phyloP scores from a whole-genome alignment of 805 yeast genomes.

The Metschnikowia cerradonensis region DNA sequence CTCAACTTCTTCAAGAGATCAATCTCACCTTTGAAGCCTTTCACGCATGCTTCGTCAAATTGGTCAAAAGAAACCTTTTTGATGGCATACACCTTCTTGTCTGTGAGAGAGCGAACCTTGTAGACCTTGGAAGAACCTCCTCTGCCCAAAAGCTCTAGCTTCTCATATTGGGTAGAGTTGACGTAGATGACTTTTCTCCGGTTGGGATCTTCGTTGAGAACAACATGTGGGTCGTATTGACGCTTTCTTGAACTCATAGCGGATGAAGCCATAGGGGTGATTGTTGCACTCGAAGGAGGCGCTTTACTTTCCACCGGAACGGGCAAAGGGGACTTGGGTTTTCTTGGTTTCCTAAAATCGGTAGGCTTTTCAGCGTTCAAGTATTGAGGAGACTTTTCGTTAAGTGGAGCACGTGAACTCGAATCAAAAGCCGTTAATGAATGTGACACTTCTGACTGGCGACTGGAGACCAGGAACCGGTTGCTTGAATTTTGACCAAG shows the following conservation, averaged over 20 bases:
- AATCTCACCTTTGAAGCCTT: slow-evolving; percentile 88
- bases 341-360: slow-evolving; percentile 33
- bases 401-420: slow-evolving; percentile 7
- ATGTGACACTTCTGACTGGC: neutral
- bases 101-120: slow-evolving; percentile 55
- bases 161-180: slow-evolving; percentile 64
- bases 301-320: neutral
- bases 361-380: slow-evolving; percentile 16
- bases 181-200: slow-evolving; percentile 30
- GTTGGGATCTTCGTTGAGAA: slow-evolving; percentile 16
- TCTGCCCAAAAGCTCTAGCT: slow-evolving; percentile 74
- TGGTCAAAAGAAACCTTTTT: slow-evolving; percentile 79
- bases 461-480: neutral
- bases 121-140: slow-evolving; percentile 94
- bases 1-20: slow-evolving; percentile 60
- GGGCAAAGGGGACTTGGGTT: slow-evolving; percentile 14
- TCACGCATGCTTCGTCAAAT: slow-evolving; percentile 67
- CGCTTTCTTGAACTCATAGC: neutral
- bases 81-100: slow-evolving; percentile 65
- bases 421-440: neutral
- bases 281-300: slow-evolving; percentile 3
- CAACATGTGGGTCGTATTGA: neutral
- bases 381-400: slow-evolving; percentile 6
- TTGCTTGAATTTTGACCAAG: neutral
- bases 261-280: neutral